phyloP scores from a whole-genome alignment of 805 yeast genomes.

The Komagataella pseudopastoris region DNA sequence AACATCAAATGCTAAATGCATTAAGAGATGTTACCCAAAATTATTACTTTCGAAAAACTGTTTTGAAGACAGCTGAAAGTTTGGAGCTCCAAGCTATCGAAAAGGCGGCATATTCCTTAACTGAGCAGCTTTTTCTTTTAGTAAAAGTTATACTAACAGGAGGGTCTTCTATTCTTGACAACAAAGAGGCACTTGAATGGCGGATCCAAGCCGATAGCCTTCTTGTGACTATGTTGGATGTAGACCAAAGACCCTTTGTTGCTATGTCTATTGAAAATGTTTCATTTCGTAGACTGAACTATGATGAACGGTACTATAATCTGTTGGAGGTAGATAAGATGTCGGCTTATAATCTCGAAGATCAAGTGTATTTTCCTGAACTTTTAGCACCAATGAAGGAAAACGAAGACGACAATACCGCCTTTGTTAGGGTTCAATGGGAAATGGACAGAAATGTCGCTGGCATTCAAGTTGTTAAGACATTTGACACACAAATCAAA shows the following conservation, averaged over 20 bases:
- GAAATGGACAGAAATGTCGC: constrained; percentile 78
- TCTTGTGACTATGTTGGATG: constrained; percentile 55
- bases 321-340: constrained; percentile 43
- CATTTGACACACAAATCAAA: constrained; percentile 41
- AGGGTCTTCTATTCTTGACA: constrained; percentile 1
- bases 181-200: constrained; percentile 36
- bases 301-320: constrained; percentile 54
- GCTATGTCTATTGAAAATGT: constrained; percentile 57
- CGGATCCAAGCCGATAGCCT: constrained; percentile 55
- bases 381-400: constrained; percentile 21
- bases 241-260: constrained; percentile 46
- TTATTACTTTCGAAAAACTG: constrained; percentile 31
- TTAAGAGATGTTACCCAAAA: constrained; percentile 29
- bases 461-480: constrained; percentile 71
- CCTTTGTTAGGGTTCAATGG: constrained; percentile 46
- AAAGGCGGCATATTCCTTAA: constrained; percentile 13
- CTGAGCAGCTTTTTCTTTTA: constrained; percentile 25
- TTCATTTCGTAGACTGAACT: constrained; percentile 45
- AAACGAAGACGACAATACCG: constrained; percentile 10
- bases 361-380: constrained; percentile 52
- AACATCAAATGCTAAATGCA: constrained; percentile 34
- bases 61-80: constrained; percentile 22
- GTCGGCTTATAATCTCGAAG: constrained; percentile 55
- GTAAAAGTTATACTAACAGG: constrained; percentile 22
- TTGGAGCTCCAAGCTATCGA: constrained; percentile 12